A percentile compares a stretch with the other conserved stretches of the same genome.
Evolutionary conservation across 768 basidiomycete species (phyloP).

Genomic region (Hypholoma fasciculare): DNA sequence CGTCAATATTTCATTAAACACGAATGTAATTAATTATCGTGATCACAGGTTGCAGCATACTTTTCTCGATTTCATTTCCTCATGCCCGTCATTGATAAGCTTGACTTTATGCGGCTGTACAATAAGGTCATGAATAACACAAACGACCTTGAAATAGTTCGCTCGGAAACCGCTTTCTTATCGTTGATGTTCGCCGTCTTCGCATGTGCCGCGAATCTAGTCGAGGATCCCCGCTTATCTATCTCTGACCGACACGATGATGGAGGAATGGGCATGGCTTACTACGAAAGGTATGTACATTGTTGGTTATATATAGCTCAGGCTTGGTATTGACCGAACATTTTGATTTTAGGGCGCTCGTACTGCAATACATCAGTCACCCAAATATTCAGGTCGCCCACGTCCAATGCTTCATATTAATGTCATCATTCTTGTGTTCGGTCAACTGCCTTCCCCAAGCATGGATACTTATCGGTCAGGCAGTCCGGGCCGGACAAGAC

Average conservation of each 20-base stretch:
- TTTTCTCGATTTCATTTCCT: conserved; percentile 86
- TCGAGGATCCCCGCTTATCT: conserved; percentile 69
- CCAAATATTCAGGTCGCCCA: conserved; percentile 82
- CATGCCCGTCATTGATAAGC: conserved; percentile 86
- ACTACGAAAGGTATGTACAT: conserved; percentile 74
- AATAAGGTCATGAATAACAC: conserved; percentile 72
- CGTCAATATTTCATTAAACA: conserved; percentile 9
- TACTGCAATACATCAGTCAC: conserved; percentile 91
- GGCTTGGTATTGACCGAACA: not conserved
- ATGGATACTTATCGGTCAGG: conserved; percentile 91
- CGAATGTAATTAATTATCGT: conserved; percentile 23
- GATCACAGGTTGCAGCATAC: conserved; percentile 76
- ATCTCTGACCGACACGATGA: conserved; percentile 62
- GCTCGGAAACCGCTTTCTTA: conserved; percentile 72
- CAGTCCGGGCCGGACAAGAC: conserved; percentile 87
- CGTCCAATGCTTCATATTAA: conserved; percentile 86
- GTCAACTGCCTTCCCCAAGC: conserved; percentile 93
- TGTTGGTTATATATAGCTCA: not conserved
- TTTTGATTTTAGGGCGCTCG: conserved; percentile 61
- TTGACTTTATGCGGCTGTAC: conserved; percentile 76
- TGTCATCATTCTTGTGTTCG: conserved; percentile 90
- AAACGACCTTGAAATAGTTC: conserved; percentile 49
- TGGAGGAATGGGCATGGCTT: conserved; percentile 88
- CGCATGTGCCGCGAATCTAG: conserved; percentile 80
- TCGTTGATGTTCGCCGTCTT: conserved; percentile 87